These are phyloP conservation scores for Mycena galopus DNA, from an alignment of 768 basidiomycete genomes.

Conservation along the genomic window DNA sequence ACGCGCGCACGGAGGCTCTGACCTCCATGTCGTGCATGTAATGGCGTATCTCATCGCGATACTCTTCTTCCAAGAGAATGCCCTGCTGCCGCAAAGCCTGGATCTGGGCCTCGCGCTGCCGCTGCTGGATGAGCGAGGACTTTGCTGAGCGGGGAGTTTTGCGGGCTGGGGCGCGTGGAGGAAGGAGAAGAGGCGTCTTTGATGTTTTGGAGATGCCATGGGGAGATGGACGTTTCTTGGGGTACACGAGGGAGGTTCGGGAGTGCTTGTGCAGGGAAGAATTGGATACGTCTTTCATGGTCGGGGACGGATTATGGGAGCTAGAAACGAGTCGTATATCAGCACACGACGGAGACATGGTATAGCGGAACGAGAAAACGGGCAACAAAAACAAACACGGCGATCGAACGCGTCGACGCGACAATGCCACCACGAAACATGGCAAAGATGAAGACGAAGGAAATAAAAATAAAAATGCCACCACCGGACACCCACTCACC, in stretches of 20 bases:
- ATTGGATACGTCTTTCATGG: conserved; percentile 79
- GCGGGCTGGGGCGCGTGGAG: conserved; percentile 62
- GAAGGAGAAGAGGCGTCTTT: conserved; percentile 66
- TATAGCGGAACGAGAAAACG: conserved; percentile 48
- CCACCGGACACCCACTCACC: conserved; percentile 47
- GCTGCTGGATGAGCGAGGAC: conserved; percentile 69
- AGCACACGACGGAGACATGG: conserved; percentile 58
- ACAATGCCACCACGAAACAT: conserved; percentile 18
- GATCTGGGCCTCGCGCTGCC: conserved; percentile 78
- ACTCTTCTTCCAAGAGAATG: conserved; percentile 93
- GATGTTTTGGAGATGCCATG: conserved; percentile 80
- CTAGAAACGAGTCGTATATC: conserved; percentile 40
- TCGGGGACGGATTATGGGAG: conserved; percentile 46
- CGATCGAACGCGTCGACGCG: conserved; percentile 31
- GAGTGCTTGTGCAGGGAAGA: conserved; percentile 72
- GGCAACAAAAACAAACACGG: conserved; percentile 37
- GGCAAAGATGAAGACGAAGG: conserved; percentile 36
- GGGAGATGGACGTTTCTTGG: conserved; percentile 89
- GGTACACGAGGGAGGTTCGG: conserved; percentile 76
- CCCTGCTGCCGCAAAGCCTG: conserved; percentile 78
- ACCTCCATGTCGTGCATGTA: conserved; percentile 99
- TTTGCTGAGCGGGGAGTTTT: conserved; percentile 79
- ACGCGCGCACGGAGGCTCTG: conserved; percentile 47
- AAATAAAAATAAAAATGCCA: conserved; percentile 28
- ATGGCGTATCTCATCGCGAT: conserved; percentile 89